A percentile compares a stretch with the other conserved stretches of the same genome.
These are phyloP conservation scores for Aspergillus luchuensis DNA, from an alignment of 2,329 filamentous ascomycete genomes.

Conservation along the genomic window DNA sequence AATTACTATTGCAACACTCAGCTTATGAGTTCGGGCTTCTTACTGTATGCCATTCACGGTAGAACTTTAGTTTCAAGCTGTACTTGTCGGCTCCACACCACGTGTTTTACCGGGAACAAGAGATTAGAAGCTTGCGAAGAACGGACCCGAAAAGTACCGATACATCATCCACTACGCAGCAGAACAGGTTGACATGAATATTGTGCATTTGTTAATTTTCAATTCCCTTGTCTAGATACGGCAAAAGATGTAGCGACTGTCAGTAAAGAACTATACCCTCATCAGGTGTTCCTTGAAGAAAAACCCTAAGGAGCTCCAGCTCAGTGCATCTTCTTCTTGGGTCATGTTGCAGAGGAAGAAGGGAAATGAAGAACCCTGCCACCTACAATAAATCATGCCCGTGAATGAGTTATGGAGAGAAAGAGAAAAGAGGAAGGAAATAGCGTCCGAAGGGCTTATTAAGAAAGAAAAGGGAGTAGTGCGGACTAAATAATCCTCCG, in stretches of 20 bases:
- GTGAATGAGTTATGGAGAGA: slow-evolving; percentile 56
- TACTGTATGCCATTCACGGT: too few relatives aligned
- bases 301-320: slow-evolving; percentile 64
- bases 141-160: too few relatives aligned
- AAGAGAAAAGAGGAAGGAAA: slow-evolving; percentile 32
- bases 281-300: slow-evolving; percentile 44
- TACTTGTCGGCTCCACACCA: too few relatives aligned
- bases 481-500: slow-evolving; percentile 36
- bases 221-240: background rate
- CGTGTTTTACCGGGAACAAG: too few relatives aligned
- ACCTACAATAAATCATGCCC: slow-evolving; percentile 69
- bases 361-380: slow-evolving; percentile 50
- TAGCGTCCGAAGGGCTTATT: slow-evolving; percentile 17
- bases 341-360: slow-evolving; percentile 64
- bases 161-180: too few relatives aligned
- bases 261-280: slow-evolving; percentile 67
- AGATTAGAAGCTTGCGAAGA: too few relatives aligned
- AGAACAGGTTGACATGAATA: too few relatives aligned
- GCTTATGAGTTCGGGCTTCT: too few relatives aligned
- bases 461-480: slow-evolving; percentile 23
- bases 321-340: slow-evolving; percentile 64
- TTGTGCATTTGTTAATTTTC: too few relatives aligned
- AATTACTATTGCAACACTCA: too few relatives aligned
- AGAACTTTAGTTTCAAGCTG: too few relatives aligned
- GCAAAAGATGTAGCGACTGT: slow-evolving; percentile 60